Percentiles rank a stretch among this genome's conserved stretches.
phyloP scores from a whole-genome alignment of 2,329 filamentous ascomycete genomes.

The Sporothrix humicola region DNA sequence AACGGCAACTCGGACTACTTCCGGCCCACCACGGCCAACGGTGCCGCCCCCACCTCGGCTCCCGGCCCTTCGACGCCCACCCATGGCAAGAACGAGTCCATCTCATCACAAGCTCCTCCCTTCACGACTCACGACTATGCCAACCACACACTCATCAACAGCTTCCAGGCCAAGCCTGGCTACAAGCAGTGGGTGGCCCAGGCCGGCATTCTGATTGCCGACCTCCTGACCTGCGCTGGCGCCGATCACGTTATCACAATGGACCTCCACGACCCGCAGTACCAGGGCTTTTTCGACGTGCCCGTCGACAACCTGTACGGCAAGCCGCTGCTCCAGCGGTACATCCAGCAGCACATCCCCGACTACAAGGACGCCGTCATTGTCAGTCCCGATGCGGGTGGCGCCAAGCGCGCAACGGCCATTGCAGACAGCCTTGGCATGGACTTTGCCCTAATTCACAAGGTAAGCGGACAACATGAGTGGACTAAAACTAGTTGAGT shows the following conservation, averaged over 20 bases:
- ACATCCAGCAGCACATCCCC: conserved; percentile 80
- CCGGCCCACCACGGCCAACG: conserved; percentile 38
- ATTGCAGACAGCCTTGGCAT: conserved; percentile 93
- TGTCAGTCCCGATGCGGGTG: conserved; percentile 94
- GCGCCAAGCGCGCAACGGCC: conserved; percentile 92
- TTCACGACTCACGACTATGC: conserved; percentile 70
- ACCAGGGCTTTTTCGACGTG: conserved; percentile 98
- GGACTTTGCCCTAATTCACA: conserved; percentile 97
- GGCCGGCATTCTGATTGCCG: conserved; percentile 91
- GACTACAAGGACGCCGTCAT: conserved; percentile 87
- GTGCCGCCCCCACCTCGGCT: conserved; percentile 40
- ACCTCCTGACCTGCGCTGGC: conserved; percentile 91
- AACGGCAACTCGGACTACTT: conserved; percentile 40
- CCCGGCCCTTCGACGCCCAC: conserved; percentile 45
- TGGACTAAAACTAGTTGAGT: neutral
- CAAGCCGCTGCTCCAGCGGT: conserved; percentile 72
- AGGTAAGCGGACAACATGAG: conserved; percentile 62
- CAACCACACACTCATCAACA: conserved; percentile 61
- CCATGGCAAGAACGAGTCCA: conserved; percentile 48
- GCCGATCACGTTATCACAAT: conserved; percentile 98
- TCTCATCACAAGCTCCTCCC: conserved; percentile 52
- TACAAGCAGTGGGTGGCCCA: conserved; percentile 99
- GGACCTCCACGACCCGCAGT: conserved; percentile 91
- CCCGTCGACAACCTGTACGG: conserved; percentile 98
- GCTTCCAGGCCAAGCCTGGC: conserved; percentile 80